Evolutionary conservation across 495 filamentous ascomycete genomes (phyloP).

Genomic region (Lophiostoma macrostomum): DNA sequence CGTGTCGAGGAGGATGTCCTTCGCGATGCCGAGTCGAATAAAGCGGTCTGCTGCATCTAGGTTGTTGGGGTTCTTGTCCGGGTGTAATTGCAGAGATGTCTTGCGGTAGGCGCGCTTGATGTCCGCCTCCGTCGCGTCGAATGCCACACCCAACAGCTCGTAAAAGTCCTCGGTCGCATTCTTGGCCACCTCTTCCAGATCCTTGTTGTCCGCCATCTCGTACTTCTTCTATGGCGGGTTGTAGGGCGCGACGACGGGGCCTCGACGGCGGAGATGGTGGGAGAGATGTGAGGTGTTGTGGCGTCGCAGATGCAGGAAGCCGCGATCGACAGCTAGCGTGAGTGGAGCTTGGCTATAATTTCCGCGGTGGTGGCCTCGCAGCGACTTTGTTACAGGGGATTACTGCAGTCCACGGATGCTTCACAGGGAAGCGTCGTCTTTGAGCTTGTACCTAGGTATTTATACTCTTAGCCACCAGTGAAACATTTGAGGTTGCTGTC

Average conservation of each 20-base stretch:
- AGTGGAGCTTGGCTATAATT: no score
- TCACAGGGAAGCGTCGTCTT: no score
- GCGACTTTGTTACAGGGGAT: no score
- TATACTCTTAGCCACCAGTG: no score
- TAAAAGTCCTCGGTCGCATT: conserved; percentile 73
- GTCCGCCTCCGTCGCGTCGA: conserved; percentile 62
- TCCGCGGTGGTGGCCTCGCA: no score
- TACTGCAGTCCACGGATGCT: no score
- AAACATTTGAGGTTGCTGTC: no score
- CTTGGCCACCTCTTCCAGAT: conserved; percentile 55
- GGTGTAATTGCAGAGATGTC: conserved; percentile 85
- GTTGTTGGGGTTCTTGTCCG: conserved; percentile 69
- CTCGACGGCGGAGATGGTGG: neutral
- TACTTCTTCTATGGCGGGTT: no score
- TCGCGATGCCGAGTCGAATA: conserved; percentile 67
- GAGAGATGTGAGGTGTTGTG: neutral
- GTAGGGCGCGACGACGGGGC: neutral
- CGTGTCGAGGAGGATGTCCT: conserved; percentile 67
- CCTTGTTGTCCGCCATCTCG: conserved; percentile 50
- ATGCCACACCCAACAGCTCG: conserved; percentile 66
- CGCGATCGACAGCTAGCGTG: no score
- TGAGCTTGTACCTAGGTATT: no score
- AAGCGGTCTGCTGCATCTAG: conserved; percentile 65
- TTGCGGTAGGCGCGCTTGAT: conserved; percentile 86
- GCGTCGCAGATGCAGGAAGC: no score